phyloP scores from a whole-genome alignment of 306 rosid species.

The Mimosa bimucronata region DNA sequence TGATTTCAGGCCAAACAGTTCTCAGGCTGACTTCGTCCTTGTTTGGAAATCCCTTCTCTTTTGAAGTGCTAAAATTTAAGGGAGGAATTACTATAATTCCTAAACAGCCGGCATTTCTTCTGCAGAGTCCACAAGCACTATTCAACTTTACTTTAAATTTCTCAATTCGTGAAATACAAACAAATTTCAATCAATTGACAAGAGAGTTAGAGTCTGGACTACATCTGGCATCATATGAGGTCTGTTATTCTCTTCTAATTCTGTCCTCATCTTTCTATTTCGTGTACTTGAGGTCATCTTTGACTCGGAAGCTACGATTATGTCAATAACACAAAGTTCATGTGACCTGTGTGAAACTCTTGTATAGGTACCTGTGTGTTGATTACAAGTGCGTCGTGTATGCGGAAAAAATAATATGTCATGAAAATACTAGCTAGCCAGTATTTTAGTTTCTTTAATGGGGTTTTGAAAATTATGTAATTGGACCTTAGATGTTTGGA shows the following conservation, averaged over 20 bases:
- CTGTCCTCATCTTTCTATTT: background rate
- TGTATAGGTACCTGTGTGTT: background rate
- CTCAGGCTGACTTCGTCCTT: conserved; percentile 60
- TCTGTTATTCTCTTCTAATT: conserved; percentile 40
- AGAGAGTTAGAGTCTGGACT: conserved; percentile 70
- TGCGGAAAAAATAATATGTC: background rate
- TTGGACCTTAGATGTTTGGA: background rate
- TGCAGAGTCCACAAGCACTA: conserved; percentile 59
- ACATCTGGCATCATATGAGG: conserved; percentile 70
- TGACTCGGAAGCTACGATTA: background rate
- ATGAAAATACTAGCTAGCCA: conserved; percentile 13
- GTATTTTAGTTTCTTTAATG: background rate
- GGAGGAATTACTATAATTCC: conserved; percentile 81
- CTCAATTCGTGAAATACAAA: conserved; percentile 67
- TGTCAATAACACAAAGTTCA: background rate
- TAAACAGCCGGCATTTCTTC: conserved; percentile 61
- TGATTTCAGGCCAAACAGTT: conserved; percentile 44
- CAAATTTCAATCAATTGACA: conserved; percentile 56
- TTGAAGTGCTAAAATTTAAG: conserved; percentile 70
- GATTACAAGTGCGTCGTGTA: conserved; percentile 2
- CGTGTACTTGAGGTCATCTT: background rate
- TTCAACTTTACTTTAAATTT: conserved; percentile 77
- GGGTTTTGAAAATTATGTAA: background rate
- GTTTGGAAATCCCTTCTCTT: conserved; percentile 55
- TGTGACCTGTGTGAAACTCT: conserved; percentile 18